phyloP scores from a whole-genome alignment of 1,284 basidiomycete species.

The Ganoderma resinaceum region DNA sequence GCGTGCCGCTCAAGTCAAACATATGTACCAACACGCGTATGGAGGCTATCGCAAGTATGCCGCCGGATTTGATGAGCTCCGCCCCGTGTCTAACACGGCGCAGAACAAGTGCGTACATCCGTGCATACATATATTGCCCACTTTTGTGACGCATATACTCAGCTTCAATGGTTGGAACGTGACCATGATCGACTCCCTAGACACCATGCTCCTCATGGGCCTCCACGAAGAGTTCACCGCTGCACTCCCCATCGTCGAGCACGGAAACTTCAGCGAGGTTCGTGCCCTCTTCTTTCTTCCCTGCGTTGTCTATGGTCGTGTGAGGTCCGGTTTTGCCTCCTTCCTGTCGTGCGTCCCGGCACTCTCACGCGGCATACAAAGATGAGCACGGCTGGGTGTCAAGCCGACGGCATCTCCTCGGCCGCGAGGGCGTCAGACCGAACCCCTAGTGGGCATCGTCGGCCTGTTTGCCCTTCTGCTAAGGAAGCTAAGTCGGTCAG shows the following conservation, averaged over 20 bases:
- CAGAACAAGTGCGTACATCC: slow-evolving; percentile 56
- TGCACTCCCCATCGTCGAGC: slow-evolving; percentile 74
- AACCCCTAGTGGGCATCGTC: neutral
- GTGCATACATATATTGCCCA: neutral
- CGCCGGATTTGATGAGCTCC: slow-evolving; percentile 66
- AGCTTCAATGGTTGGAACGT: slow-evolving; percentile 91
- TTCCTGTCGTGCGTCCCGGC: neutral
- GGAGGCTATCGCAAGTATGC: slow-evolving; percentile 65
- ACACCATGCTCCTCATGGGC: slow-evolving; percentile 90
- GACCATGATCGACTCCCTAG: slow-evolving; percentile 82
- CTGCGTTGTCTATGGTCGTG: neutral
- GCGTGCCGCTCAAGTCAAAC: slow-evolving; percentile 62
- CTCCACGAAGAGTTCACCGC: slow-evolving; percentile 81
- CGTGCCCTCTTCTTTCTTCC: neutral
- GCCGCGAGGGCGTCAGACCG: neutral
- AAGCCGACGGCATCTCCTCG: neutral
- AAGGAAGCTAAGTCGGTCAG: neutral
- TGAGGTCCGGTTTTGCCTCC: neutral
- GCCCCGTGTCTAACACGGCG: slow-evolving; percentile 53
- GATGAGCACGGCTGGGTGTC: neutral
- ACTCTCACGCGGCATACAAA: neutral
- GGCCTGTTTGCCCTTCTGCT: neutral
- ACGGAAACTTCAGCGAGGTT: slow-evolving; percentile 64
- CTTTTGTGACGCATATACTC: slow-evolving; percentile 7
- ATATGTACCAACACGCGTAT: slow-evolving; percentile 71